Percentiles rank a stretch among this genome's conserved stretches.
These are phyloP conservation scores for Toxoplasma gondii DNA, from an alignment of 169 alveolate species.

Conservation along the genomic window DNA sequence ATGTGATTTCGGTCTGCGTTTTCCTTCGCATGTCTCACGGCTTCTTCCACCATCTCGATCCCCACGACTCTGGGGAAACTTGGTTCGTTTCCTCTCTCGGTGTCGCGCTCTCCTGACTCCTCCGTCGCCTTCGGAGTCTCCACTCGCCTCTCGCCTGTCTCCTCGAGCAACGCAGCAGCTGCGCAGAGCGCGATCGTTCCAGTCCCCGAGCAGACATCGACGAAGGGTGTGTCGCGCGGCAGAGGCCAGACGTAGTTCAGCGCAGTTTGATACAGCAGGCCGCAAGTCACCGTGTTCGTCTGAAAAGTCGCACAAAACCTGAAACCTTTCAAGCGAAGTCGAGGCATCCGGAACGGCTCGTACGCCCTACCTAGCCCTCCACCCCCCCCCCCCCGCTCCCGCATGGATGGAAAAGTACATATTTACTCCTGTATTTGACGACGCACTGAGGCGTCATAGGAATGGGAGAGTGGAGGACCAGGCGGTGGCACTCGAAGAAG, in stretches of 20 bases:
- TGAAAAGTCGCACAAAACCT: slow-evolving; percentile 30
- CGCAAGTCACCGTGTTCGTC: slow-evolving; percentile 72
- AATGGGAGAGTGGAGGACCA: too few species aligned
- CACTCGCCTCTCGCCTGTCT: neutral
- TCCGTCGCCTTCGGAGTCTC: neutral
- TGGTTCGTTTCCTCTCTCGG: neutral
- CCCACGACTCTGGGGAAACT: slow-evolving; percentile 60
- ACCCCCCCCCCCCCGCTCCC: too few species aligned
- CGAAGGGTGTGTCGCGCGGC: slow-evolving; percentile 43
- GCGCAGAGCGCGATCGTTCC: slow-evolving; percentile 73
- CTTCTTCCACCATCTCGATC: slow-evolving; percentile 67
- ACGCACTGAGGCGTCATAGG: too few species aligned
- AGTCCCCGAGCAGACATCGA: slow-evolving; percentile 75
- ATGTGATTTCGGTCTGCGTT: slow-evolving; percentile 66
- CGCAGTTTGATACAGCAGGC: slow-evolving; percentile 49
- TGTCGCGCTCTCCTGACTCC: neutral
- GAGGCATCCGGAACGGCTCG: too few species aligned
- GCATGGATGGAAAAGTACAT: too few species aligned
- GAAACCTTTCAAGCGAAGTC: too few species aligned
- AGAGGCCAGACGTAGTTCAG: slow-evolving; percentile 43
- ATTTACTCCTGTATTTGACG: too few species aligned
- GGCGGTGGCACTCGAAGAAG: too few species aligned
- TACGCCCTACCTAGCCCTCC: too few species aligned
- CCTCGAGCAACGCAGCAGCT: slow-evolving; percentile 14
- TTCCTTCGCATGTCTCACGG: slow-evolving; percentile 63